Percentiles rank a stretch among this genome's conserved stretches.
Conservation (phyloP, 2,329 filamentous ascomycete genomes). For the Clonostachys solani region DNA sequence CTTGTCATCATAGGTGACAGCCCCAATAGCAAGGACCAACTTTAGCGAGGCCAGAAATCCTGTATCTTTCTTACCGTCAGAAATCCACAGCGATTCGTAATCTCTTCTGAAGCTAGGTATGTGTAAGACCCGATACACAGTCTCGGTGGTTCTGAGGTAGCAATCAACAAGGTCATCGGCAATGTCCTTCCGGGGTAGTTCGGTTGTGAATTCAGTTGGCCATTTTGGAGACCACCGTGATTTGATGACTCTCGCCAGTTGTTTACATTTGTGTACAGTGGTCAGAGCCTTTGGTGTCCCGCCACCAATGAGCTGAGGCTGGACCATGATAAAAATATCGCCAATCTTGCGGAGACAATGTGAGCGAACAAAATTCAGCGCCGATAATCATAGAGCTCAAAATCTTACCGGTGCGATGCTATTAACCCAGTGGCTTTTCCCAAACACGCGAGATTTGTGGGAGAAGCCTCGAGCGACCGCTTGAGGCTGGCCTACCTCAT, state of each 20-base stretch:
- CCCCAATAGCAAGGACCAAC: constrained; percentile 53
- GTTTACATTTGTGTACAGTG: constrained; percentile 48
- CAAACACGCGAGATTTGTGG: too few relatives aligned
- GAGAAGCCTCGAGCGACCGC: too few relatives aligned
- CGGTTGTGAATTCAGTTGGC: constrained; percentile 32
- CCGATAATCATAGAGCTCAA: too few relatives aligned
- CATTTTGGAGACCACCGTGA: constrained; percentile 38
- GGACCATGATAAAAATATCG: too few relatives aligned
- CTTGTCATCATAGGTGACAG: constrained; percentile 40
- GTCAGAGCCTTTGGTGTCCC: constrained; percentile 36
- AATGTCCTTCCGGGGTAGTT: constrained; percentile 40
- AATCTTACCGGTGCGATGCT: too few relatives aligned
- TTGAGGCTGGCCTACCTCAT: too few relatives aligned
- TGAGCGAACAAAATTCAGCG: too few relatives aligned
- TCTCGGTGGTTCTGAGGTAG: constrained; percentile 44
- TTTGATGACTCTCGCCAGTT: constrained; percentile 48
- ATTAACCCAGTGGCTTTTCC: too few relatives aligned
- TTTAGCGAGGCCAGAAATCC: constrained; percentile 53
- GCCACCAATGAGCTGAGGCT: too few relatives aligned
- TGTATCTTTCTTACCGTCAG: constrained; percentile 15
- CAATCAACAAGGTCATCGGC: constrained; percentile 41
- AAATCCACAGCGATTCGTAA: constrained; percentile 46
- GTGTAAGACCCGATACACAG: constrained; percentile 43
- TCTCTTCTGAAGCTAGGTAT: constrained; percentile 41
- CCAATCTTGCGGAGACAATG: too few relatives aligned